Evolutionary conservation across 2,329 filamentous ascomycete species (phyloP).

Genomic region (Dothistroma septosporum): DNA sequence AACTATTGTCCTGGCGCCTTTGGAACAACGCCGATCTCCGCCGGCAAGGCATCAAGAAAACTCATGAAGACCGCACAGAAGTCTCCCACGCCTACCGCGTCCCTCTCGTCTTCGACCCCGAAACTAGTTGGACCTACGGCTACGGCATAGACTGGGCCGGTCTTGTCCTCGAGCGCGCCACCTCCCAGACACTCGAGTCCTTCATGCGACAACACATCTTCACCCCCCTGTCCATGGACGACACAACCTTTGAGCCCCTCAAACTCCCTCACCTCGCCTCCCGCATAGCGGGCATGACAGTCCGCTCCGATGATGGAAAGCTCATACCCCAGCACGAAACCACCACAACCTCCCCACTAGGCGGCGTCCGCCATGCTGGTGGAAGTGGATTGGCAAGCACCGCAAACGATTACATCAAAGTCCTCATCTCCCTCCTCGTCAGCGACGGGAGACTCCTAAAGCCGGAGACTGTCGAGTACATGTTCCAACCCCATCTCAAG

Average conservation of each 20-base stretch:
- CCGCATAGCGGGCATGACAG: slow-evolving; percentile 19
- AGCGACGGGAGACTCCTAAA: slow-evolving; percentile 49
- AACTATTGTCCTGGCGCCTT: neutral
- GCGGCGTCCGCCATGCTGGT: slow-evolving; percentile 26
- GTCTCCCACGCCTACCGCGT: slow-evolving; percentile 32
- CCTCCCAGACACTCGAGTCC: slow-evolving; percentile 41
- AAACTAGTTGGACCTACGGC: slow-evolving; percentile 49
- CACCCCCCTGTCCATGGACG: slow-evolving; percentile 41
- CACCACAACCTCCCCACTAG: slow-evolving; percentile 16
- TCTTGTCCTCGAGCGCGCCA: slow-evolving; percentile 47
- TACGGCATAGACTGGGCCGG: slow-evolving; percentile 51
- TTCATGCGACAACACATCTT: slow-evolving; percentile 46
- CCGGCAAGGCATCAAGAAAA: neutral
- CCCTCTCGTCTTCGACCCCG: slow-evolving; percentile 51
- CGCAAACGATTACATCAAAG: slow-evolving; percentile 41
- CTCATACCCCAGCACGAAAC: slow-evolving; percentile 10
- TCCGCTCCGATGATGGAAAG: slow-evolving; percentile 21
- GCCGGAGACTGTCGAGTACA: slow-evolving; percentile 38
- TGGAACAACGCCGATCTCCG: slow-evolving; percentile 3
- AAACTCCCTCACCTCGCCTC: slow-evolving; percentile 15
- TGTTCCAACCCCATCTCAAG: slow-evolving; percentile 48
- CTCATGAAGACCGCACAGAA: slow-evolving; percentile 6
- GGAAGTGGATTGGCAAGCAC: slow-evolving; percentile 29
- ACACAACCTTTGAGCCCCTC: slow-evolving; percentile 30
- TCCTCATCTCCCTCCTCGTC: slow-evolving; percentile 46